Percentiles rank a stretch among this genome's conserved stretches.
phyloP scores from a whole-genome alignment of 2,329 filamentous ascomycete species.

The Ceratocystiopsis brevicomis region DNA sequence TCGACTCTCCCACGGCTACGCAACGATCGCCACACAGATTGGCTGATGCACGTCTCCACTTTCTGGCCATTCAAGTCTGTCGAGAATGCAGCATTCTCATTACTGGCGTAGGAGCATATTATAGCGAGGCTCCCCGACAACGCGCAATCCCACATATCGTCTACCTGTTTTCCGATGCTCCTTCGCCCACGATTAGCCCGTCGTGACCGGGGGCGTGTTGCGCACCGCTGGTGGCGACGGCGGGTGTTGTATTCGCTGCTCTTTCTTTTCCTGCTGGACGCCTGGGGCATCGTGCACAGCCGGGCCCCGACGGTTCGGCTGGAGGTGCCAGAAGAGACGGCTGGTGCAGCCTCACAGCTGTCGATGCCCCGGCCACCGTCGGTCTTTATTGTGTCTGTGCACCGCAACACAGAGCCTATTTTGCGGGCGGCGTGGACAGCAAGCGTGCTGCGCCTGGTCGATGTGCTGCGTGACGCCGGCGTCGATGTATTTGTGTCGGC shows the following conservation, averaged over 20 bases:
- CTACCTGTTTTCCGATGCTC: constrained; percentile 13
- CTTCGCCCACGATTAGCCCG: constrained; percentile 16
- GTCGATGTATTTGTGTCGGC: constrained; percentile 47
- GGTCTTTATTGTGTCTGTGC: constrained; percentile 47
- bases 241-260: constrained; percentile 15
- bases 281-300: constrained; percentile 7
- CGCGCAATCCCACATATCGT: no score
- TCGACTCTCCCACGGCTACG: no score
- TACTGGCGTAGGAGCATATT: no score
- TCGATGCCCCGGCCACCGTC: constrained; percentile 11
- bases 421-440: constrained; percentile 41
- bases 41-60: no score
- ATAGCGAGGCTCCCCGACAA: no score
- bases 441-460: constrained; percentile 35
- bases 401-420: constrained; percentile 46
- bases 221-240: constrained; percentile 15
- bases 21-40: no score
- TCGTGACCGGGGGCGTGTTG: constrained; percentile 4
- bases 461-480: constrained; percentile 32
- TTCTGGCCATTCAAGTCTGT: no score
- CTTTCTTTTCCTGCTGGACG: constrained; percentile 18
- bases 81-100: no score
- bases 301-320: constrained; percentile 4
- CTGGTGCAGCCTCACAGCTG: constrained; percentile 7
- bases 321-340: neutral